Conservation (phyloP, 139 green algal species). For the Diplosphaera chodatii region DNA sequence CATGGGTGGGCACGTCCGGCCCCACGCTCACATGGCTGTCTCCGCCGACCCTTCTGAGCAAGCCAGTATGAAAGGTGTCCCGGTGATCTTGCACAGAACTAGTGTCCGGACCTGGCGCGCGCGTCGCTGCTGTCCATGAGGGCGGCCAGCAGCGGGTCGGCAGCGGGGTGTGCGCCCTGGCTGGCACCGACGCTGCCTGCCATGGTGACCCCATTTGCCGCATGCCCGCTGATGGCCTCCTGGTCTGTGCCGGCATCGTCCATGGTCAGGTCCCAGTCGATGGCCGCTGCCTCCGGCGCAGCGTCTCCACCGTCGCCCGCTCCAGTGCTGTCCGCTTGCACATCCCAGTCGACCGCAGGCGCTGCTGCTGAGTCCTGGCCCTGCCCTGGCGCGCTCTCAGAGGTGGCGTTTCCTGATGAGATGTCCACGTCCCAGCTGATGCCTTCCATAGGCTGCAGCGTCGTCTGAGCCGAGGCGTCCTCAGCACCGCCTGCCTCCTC, state of each 20-base stretch:
- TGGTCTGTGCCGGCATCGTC: too few relatives aligned
- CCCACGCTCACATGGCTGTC: too few relatives aligned
- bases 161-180: too few relatives aligned
- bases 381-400: slow-evolving; percentile 6
- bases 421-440: slow-evolving; percentile 43
- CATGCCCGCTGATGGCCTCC: too few relatives aligned
- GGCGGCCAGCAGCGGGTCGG: slow-evolving; percentile 9
- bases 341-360: slow-evolving; percentile 26
- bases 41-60: too few relatives aligned
- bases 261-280: slow-evolving; percentile 3
- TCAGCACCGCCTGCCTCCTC: neutral
- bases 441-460: slow-evolving; percentile 1
- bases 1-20: too few relatives aligned
- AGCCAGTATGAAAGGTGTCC: too few relatives aligned
- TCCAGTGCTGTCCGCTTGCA: neutral
- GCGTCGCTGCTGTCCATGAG: too few relatives aligned
- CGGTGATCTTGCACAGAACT: too few relatives aligned
- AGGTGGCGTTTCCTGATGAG: neutral
- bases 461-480: neutral
- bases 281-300: neutral
- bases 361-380: neutral
- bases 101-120: too few relatives aligned
- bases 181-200: neutral
- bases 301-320: neutral
- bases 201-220: neutral